Evolutionary conservation across 1,139 yeast species (phyloP).

Genomic region (Taphrina populina): DNA sequence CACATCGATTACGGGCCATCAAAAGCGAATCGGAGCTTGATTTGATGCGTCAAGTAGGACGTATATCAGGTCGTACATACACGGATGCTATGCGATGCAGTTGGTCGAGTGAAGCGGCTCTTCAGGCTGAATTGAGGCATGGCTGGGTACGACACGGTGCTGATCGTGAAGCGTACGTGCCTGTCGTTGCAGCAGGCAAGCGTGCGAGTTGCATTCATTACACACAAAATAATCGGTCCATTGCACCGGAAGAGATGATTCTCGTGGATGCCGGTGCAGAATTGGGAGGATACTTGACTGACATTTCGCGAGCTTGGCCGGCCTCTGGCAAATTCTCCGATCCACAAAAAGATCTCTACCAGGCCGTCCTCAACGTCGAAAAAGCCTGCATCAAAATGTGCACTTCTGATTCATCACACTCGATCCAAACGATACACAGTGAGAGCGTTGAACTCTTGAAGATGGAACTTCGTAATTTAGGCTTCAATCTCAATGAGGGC

Average conservation of each 20-base stretch:
- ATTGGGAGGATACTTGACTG: slow-evolving; percentile 91
- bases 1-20: slow-evolving; percentile 62
- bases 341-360: slow-evolving; percentile 82
- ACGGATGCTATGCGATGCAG: slow-evolving; percentile 68
- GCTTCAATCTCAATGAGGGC: slow-evolving; percentile 51
- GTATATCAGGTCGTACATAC: slow-evolving; percentile 76
- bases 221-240: slow-evolving; percentile 77
- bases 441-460: slow-evolving; percentile 60
- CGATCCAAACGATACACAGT: slow-evolving; percentile 76
- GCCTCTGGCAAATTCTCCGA: slow-evolving; percentile 65
- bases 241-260: slow-evolving; percentile 64
- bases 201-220: slow-evolving; percentile 67
- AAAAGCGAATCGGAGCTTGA: slow-evolving; percentile 75
- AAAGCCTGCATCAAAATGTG: slow-evolving; percentile 73
- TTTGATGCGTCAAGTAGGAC: slow-evolving; percentile 78
- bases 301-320: slow-evolving; percentile 97
- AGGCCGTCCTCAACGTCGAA: slow-evolving; percentile 81
- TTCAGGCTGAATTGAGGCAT: slow-evolving; percentile 76
- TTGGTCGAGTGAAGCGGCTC: slow-evolving; percentile 71
- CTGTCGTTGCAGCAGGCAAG: slow-evolving; percentile 91
- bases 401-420: slow-evolving; percentile 52
- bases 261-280: slow-evolving; percentile 94
- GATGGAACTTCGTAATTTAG: slow-evolving; percentile 67
- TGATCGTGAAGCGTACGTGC: slow-evolving; percentile 83
- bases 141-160: slow-evolving; percentile 61